Base-by-base conservation (phyloP, 208 protist species). In the Wallacemonas sp. region DNA sequence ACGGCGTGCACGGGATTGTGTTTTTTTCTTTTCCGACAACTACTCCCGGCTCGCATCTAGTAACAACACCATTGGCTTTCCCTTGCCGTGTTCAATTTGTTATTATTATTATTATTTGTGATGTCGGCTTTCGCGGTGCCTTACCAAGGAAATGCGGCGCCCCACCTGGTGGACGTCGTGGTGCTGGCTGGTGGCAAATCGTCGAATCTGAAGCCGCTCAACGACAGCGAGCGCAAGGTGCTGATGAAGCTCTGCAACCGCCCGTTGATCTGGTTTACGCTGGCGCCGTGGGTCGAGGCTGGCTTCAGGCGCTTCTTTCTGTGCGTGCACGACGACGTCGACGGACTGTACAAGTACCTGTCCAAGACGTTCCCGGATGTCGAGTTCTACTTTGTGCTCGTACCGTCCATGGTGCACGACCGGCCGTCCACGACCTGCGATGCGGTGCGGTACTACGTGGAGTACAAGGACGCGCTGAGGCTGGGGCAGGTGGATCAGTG, bases 261-360 rank as follows among this genome's bases (percentile, higher is more conserved):
- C 0, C 90, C 90, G 0, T 73, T 95, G n/a, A 90, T 95, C 48
- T 93, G 87, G 87, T 93, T 88, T 69, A 80, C 71, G 44, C 61
- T 95, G 16, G 57, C 49, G n/a, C 87, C 90, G 30, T 92, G 84
- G 85, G 83, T 93, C 16, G 67, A 72, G 21, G 81, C 76, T 2
- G 90, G 90, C 52, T 88, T 86, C 66, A 64, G 72, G 43, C 80
- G 56, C 44, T 93, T 95, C 48, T 95, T 93, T 58, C 14, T 95
- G 39, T 92, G 84, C 61, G 87, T 92, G 27, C 80, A 92, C 64
- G 78, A 90, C 66, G 74, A 90, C 74, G 80, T 85, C 47, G 78
- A 68, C 0, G 67, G 76, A 0, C 61, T 93, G 58, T 68, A 84
- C 44, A 77, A 76, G 39, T 93, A 92, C 70, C 79, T 95, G 29